phyloP scores from a whole-genome alignment of 257 asterid genomes.

The Osmanthus fragrans region DNA sequence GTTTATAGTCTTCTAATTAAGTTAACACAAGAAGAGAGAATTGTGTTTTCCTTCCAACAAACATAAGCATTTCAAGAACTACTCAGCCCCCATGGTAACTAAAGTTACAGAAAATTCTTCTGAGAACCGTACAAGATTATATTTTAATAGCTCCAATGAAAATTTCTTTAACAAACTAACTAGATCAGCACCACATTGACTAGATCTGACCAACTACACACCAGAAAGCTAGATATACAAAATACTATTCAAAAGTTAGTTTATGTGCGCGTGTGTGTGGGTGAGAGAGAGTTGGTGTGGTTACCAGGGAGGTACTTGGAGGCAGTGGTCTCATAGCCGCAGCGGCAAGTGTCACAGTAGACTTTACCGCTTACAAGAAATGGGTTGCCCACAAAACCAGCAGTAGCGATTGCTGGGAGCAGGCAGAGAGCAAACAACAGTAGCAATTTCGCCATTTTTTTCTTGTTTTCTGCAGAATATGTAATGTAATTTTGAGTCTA shows the following conservation, averaged over 20 bases:
- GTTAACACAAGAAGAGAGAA: too few species aligned
- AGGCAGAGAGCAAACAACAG: slow-evolving; percentile 28
- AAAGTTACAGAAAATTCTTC: neutral
- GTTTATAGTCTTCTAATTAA: too few species aligned
- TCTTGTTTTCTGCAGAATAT: neutral
- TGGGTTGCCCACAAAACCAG: slow-evolving; percentile 9
- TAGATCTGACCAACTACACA: slow-evolving; percentile 10
- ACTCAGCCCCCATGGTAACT: neutral
- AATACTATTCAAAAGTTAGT: neutral
- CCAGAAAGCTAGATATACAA: slow-evolving; percentile 1
- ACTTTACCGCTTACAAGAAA: slow-evolving; percentile 31
- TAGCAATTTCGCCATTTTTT: slow-evolving; percentile 35
- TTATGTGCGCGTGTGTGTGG: neutral
- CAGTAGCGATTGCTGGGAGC: slow-evolving; percentile 31
- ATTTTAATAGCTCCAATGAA: neutral
- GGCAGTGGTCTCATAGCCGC: slow-evolving; percentile 57
- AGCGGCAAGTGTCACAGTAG: slow-evolving; percentile 45
- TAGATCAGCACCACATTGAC: slow-evolving; percentile 2
- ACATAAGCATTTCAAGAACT: too few species aligned
- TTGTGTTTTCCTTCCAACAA: too few species aligned
- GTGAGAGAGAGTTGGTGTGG: neutral
- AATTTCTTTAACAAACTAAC: neutral
- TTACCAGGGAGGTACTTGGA: slow-evolving; percentile 45
- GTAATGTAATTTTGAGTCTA: neutral
- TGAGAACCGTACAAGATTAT: neutral